These are phyloP conservation scores for Oleoguttula mirabilis DNA, from an alignment of 495 filamentous ascomycete species.

Conservation along the genomic window DNA sequence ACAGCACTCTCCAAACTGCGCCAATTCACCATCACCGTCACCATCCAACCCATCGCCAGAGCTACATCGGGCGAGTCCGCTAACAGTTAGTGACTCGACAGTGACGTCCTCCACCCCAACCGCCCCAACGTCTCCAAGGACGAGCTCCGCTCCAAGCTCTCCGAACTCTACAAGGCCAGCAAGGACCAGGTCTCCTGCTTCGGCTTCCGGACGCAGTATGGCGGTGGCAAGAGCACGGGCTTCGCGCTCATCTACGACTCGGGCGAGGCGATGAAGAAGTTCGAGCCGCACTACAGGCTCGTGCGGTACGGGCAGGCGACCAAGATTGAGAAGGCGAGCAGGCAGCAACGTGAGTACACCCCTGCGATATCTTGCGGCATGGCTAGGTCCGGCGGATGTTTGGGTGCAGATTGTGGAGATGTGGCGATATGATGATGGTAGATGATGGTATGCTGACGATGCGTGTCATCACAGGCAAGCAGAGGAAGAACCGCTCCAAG, in stretches of 20 bases:
- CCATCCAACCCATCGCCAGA: too few species aligned
- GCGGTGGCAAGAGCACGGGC: slow-evolving; percentile 98
- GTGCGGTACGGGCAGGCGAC: slow-evolving; percentile 77
- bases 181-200: slow-evolving; percentile 96
- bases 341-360: slow-evolving; percentile 89
- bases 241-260: slow-evolving; percentile 99
- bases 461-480: slow-evolving; percentile 78
- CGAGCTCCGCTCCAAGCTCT: slow-evolving; percentile 88
- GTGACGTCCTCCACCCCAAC: slow-evolving; percentile 98
- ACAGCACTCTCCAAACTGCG: too few species aligned
- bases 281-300: slow-evolving; percentile 95
- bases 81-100: too few species aligned
- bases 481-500: slow-evolving; percentile 99
- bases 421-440: background rate
- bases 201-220: slow-evolving; percentile 95
- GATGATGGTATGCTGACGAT: slow-evolving; percentile 30
- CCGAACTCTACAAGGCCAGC: slow-evolving; percentile 89
- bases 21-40: too few species aligned
- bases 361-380: background rate
- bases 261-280: slow-evolving; percentile 95
- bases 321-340: slow-evolving; percentile 91
- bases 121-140: slow-evolving; percentile 98
- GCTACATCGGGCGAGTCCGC: too few species aligned
- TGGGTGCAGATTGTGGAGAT: too few species aligned
- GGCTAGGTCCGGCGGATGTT: too few species aligned